Percentiles rank a stretch among this genome's conserved stretches.
These are phyloP conservation scores for Aurantiochytrium sp. DNA, from an alignment of 108 stramenopile species.

Conservation along the genomic window DNA sequence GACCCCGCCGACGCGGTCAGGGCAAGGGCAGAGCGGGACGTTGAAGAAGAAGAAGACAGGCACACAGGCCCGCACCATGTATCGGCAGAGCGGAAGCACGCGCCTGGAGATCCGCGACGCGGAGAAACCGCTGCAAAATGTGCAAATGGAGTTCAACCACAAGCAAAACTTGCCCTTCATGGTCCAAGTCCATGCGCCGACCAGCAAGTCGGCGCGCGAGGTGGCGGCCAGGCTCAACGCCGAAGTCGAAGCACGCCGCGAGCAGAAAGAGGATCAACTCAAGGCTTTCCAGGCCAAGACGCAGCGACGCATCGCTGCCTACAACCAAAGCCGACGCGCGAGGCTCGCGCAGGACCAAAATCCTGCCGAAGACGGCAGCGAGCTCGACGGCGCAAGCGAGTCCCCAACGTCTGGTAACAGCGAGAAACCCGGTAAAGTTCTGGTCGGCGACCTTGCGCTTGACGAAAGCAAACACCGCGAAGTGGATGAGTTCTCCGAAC, in stretches of 20 bases:
- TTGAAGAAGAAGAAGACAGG: too few relatives aligned
- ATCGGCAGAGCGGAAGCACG: not conserved
- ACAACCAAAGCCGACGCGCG: not conserved
- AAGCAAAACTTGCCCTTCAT: not conserved
- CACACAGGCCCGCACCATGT: not conserved
- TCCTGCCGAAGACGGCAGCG: too few relatives aligned
- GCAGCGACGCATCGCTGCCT: not conserved
- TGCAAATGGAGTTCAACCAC: slow-evolving; percentile 10
- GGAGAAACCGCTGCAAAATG: not conserved
- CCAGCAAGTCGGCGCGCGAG: not conserved
- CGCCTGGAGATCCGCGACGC: not conserved
- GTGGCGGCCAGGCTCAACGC: not conserved
- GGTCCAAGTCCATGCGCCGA: not conserved
- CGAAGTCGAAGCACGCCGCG: not conserved
- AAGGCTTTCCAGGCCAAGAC: not conserved
- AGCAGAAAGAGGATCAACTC: not conserved
- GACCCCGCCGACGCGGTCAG: too few relatives aligned
- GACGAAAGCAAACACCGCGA: not conserved
- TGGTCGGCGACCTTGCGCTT: not conserved
- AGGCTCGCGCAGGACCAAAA: too few relatives aligned
- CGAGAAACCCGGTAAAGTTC: too few relatives aligned
- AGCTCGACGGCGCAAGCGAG: too few relatives aligned
- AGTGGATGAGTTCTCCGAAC: not conserved
- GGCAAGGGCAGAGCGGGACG: too few relatives aligned
- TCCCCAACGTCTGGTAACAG: too few relatives aligned